These are phyloP conservation scores for Syzygium syzygioides DNA, from an alignment of 441 rosid genomes.

Conservation along the genomic window DNA sequence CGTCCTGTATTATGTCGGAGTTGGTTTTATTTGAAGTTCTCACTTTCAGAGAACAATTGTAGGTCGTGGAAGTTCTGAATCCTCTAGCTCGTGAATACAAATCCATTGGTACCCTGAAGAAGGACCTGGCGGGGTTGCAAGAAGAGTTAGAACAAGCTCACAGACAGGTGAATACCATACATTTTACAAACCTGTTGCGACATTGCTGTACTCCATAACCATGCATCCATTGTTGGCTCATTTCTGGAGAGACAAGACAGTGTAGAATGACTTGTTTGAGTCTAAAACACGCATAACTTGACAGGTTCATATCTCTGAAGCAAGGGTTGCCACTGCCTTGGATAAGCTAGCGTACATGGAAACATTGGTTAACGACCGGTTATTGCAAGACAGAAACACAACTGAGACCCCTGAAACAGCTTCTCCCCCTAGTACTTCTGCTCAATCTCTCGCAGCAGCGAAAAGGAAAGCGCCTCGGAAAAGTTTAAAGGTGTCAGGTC, in stretches of 20 bases:
- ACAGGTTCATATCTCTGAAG: constrained; percentile 96
- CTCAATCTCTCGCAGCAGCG: constrained; percentile 24
- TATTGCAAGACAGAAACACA: constrained; percentile 54
- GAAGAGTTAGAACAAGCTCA: constrained; percentile 80
- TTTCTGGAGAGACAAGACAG: neutral
- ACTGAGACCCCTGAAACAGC: constrained; percentile 34
- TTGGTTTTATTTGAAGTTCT: constrained; percentile 8
- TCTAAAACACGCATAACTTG: neutral
- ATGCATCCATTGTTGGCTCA: neutral
- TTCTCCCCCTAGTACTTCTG: constrained; percentile 39
- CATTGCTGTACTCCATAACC: neutral
- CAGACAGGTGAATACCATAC: constrained; percentile 45
- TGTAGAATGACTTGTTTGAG: neutral
- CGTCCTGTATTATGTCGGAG: neutral
- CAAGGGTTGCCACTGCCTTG: constrained; percentile 81
- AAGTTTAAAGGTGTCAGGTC: constrained; percentile 84
- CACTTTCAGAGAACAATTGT: constrained; percentile 5
- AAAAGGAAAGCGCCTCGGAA: constrained; percentile 45
- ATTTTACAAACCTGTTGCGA: neutral
- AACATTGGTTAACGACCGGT: constrained; percentile 69
- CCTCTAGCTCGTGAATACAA: constrained; percentile 93
- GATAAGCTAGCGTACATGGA: constrained; percentile 94
- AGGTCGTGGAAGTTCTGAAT: constrained; percentile 95
- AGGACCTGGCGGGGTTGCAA: constrained; percentile 84
- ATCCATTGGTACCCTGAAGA: constrained; percentile 83